phyloP scores from a whole-genome alignment of 2,329 filamentous ascomycete species.

The Pseudogymnoascus sp. region DNA sequence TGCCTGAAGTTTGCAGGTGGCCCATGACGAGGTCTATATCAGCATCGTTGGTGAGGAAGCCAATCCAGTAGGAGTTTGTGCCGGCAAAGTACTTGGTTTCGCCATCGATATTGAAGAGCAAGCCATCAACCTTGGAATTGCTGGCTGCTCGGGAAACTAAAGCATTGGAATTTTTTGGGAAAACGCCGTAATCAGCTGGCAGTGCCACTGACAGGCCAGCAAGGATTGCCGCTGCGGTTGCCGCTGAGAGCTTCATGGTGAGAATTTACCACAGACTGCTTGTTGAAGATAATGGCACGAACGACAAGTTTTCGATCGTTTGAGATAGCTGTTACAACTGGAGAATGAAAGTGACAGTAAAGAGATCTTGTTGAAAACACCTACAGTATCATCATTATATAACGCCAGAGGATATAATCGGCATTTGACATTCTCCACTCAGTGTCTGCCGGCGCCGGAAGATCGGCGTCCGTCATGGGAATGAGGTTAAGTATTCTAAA shows the following conservation, averaged over 20 bases:
- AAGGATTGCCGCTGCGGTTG: not conserved
- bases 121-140: constrained; percentile 17
- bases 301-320: not conserved
- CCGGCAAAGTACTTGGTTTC: constrained; percentile 41
- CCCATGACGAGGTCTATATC: constrained; percentile 45
- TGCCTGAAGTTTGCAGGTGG: constrained; percentile 42
- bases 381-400: not conserved
- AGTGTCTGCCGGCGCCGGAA: not conserved
- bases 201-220: not conserved
- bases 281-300: not conserved
- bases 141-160: not conserved
- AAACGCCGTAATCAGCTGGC: not conserved
- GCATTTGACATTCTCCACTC: not conserved
- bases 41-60: constrained; percentile 41
- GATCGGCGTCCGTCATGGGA: not conserved
- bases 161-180: not conserved
- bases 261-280: not conserved
- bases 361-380: not conserved
- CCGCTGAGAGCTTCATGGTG: not conserved
- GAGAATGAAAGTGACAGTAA: not conserved
- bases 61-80: constrained; percentile 49
- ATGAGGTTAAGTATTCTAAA: not conserved
- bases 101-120: constrained; percentile 34
- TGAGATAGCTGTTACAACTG: not conserved
- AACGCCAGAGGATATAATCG: not conserved